Conservation (phyloP, 1,284 basidiomycete genomes). For the Phlebopus sp. region DNA sequence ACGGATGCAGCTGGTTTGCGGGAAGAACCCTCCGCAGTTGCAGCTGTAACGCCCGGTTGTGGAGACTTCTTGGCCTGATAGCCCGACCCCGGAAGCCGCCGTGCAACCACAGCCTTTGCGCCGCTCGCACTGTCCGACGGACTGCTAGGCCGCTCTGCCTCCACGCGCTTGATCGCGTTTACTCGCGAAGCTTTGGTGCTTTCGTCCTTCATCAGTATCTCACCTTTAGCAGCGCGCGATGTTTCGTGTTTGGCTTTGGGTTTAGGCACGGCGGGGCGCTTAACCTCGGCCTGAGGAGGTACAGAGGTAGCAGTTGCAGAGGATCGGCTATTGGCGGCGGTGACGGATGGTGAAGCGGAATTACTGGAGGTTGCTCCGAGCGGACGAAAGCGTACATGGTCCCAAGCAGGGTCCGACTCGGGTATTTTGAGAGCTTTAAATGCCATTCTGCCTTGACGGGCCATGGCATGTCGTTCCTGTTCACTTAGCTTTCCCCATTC, state of each 20-base stretch:
- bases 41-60: slow-evolving; percentile 8
- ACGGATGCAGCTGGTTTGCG: slow-evolving; percentile 12
- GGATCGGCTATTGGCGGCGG: slow-evolving; percentile 17
- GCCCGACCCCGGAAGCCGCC: slow-evolving; percentile 50
- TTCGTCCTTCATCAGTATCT: slow-evolving; percentile 56
- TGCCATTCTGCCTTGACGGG: slow-evolving; percentile 46
- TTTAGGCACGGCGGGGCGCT: slow-evolving; percentile 43
- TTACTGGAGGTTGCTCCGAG: slow-evolving; percentile 11
- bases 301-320: slow-evolving; percentile 15
- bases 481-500: slow-evolving; percentile 51
- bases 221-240: slow-evolving; percentile 37
- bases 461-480: slow-evolving; percentile 43
- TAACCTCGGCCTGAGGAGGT: slow-evolving; percentile 31
- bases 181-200: slow-evolving; percentile 30
- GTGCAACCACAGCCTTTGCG: slow-evolving; percentile 19
- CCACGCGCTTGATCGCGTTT: slow-evolving; percentile 32
- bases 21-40: slow-evolving; percentile 7
- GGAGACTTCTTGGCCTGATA: slow-evolving; percentile 35
- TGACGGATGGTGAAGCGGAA: slow-evolving; percentile 13
- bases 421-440: slow-evolving; percentile 51
- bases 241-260: slow-evolving; percentile 42
- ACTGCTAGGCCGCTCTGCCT: slow-evolving; percentile 16
- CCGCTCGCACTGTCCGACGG: slow-evolving; percentile 10
- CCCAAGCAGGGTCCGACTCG: slow-evolving; percentile 56
- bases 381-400: slow-evolving; percentile 36